A percentile compares a stretch with the other conserved stretches of the same genome.
Evolutionary conservation across 2,329 filamentous ascomycete genomes (phyloP).

Genomic region (Bipolaris cookei): DNA sequence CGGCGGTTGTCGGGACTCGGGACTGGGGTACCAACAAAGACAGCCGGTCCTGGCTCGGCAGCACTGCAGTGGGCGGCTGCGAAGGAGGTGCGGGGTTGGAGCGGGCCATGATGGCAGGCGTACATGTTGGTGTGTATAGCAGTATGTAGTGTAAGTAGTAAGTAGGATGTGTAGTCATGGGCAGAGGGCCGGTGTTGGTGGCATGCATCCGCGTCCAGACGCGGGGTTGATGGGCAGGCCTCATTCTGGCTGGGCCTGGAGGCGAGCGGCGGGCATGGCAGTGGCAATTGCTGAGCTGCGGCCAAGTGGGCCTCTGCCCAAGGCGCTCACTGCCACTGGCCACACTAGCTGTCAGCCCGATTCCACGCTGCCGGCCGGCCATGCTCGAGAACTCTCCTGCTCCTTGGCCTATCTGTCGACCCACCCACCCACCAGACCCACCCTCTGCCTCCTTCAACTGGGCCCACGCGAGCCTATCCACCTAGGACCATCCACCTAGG

Average conservation of each 20-base stretch:
- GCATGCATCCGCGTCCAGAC: conserved; percentile 2
- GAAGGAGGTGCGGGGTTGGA: conserved; percentile 7
- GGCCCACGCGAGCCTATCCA: too few relatives aligned
- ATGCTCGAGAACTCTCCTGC: not conserved
- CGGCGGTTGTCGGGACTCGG: conserved; percentile 12
- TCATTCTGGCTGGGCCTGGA: conserved; percentile 5
- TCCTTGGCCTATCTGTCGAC: too few relatives aligned
- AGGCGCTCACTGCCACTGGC: conserved; percentile 29
- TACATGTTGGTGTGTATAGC: not conserved
- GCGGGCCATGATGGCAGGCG: not conserved
- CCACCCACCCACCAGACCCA: too few relatives aligned
- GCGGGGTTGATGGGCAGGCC: conserved; percentile 28
- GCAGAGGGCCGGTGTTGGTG: not conserved
- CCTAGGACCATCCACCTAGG: too few relatives aligned
- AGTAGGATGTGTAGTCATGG: not conserved
- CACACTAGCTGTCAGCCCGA: conserved; percentile 32
- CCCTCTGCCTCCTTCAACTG: too few relatives aligned
- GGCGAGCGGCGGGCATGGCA: conserved; percentile 12
- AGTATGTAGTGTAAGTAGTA: not conserved
- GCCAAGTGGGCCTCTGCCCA: conserved; percentile 25
- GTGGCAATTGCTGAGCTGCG: conserved; percentile 28
- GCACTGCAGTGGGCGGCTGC: not conserved
- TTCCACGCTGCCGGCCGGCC: conserved; percentile 33
- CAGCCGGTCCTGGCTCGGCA: conserved; percentile 5
- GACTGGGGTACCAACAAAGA: conserved; percentile 20